Evolutionary conservation across 176 grass and related monocot species (phyloP).

Genomic region (Carex cristatella): DNA sequence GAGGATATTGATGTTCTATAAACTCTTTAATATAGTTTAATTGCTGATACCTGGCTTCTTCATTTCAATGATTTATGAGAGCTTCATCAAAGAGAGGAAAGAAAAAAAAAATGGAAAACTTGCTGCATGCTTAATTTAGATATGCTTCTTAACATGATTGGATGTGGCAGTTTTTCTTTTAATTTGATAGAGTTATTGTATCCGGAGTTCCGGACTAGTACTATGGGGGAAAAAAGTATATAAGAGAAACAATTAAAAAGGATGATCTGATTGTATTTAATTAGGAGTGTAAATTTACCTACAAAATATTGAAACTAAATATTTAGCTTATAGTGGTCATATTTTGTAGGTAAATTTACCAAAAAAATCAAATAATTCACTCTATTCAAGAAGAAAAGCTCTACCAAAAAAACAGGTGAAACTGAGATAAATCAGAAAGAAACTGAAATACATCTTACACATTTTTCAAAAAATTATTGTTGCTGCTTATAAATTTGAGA

Average conservation of each 20-base stretch:
- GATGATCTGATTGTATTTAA: neutral
- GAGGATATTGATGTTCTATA: neutral
- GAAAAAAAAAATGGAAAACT: no score
- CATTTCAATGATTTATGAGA: neutral
- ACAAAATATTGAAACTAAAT: neutral
- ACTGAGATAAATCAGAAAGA: neutral
- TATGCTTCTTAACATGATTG: neutral
- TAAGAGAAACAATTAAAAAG: neutral
- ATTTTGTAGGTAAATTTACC: no score
- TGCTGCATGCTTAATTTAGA: no score
- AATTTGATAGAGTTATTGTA: neutral
- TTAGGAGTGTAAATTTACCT: neutral
- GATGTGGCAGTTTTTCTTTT: neutral
- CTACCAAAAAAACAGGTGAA: conserved; percentile 22
- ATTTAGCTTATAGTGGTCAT: no score
- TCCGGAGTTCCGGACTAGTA: neutral
- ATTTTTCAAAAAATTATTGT: no score
- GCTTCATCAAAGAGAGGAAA: neutral
- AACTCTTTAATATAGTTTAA: neutral
- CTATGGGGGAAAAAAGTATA: neutral
- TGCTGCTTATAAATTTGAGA: conserved; percentile 23
- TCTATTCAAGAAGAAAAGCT: conserved; percentile 25
- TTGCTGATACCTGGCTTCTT: neutral
- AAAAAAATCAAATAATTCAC: conserved; percentile 45
- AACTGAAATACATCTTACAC: neutral